Conservation (phyloP, 192 early-diverging fungal species). For the Umbelopsis sp. region DNA sequence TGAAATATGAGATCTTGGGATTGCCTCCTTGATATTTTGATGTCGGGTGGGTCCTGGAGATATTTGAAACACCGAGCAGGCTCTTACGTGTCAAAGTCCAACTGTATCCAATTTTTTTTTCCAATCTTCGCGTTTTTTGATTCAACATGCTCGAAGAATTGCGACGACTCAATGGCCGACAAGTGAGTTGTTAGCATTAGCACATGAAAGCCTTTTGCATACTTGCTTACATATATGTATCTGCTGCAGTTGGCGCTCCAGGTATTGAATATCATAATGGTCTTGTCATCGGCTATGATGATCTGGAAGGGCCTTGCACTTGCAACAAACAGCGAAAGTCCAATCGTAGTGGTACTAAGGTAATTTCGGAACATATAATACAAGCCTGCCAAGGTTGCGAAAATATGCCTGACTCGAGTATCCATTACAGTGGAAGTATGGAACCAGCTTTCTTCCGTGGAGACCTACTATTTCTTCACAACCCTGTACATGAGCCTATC, state of each 20-base stretch:
- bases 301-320: conserved; percentile 93
- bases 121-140: background rate
- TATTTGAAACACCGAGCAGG: conserved; percentile 5
- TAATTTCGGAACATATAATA: conserved; percentile 22
- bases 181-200: conserved; percentile 22
- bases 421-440: conserved; percentile 81
- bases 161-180: conserved; percentile 36
- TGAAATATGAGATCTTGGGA: too few species aligned
- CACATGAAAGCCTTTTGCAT: background rate
- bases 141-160: conserved; percentile 38
- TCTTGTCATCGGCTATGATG: conserved; percentile 92
- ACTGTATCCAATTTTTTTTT: too few species aligned
- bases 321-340: conserved; percentile 89
- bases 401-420: background rate
- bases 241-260: conserved; percentile 56
- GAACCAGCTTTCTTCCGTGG: conserved; percentile 95
- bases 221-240: too few species aligned
- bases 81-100: background rate
- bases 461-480: conserved; percentile 87
- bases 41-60: background rate
- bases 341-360: conserved; percentile 96
- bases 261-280: conserved; percentile 86
- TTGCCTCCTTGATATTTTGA: background rate
- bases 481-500: conserved; percentile 68
- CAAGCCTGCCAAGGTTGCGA: background rate